Percentiles rank a stretch among this genome's conserved stretches.
phyloP scores from a whole-genome alignment of 495 filamentous ascomycete species.

The Viridothelium virens region DNA sequence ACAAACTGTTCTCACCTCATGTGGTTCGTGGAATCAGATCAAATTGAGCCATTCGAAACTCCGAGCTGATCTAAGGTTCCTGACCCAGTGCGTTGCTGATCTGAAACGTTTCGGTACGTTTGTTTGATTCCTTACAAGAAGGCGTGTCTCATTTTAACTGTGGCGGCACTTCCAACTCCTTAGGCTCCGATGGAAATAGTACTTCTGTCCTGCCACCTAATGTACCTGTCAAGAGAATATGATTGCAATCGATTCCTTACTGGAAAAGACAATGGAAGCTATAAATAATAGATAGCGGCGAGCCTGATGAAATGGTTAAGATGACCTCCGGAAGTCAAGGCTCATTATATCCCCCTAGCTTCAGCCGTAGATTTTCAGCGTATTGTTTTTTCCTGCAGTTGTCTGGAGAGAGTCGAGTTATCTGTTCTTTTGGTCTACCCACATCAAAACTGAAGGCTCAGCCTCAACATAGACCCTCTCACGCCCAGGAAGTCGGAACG shows the following conservation, averaged over 20 bases:
- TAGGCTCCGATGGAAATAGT: neutral
- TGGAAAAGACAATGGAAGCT: neutral
- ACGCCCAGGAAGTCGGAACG: neutral
- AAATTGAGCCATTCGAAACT: neutral
- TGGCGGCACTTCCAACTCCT: neutral
- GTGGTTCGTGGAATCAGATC: neutral
- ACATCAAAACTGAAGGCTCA: neutral
- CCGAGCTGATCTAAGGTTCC: neutral
- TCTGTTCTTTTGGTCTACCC: neutral
- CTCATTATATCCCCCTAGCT: neutral
- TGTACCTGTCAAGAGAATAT: neutral
- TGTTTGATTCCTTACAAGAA: neutral
- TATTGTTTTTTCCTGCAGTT: neutral
- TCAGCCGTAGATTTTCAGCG: neutral
- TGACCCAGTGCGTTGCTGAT: neutral
- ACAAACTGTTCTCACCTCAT: neutral
- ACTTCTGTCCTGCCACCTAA: neutral
- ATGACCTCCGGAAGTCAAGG: neutral
- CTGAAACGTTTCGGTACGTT: neutral
- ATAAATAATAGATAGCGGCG: neutral
- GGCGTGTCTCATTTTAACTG: neutral
- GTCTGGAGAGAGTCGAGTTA: neutral
- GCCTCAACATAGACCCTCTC: neutral
- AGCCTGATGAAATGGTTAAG: neutral
- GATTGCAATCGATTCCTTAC: neutral